Percentiles rank a stretch among this genome's conserved stretches.
These are phyloP conservation scores for Dactylellina haptotyla DNA, from an alignment of 2,329 filamentous ascomycete species.

Conservation along the genomic window DNA sequence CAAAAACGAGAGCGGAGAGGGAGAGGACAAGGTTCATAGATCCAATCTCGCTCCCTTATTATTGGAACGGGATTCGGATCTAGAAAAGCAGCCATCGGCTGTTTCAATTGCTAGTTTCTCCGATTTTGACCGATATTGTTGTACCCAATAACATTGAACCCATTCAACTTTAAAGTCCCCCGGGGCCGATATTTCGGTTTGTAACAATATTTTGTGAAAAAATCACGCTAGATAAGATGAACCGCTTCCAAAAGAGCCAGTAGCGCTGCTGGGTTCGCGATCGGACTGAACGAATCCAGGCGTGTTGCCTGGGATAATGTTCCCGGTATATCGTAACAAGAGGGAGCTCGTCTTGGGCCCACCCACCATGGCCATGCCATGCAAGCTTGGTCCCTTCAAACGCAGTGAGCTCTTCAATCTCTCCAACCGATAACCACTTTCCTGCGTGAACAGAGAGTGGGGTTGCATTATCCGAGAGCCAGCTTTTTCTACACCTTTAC, in stretches of 20 bases:
- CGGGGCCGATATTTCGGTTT: constrained; percentile 30
- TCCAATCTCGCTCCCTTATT: constrained; percentile 4
- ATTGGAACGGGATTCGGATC: constrained; percentile 38
- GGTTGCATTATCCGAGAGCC: constrained; percentile 50
- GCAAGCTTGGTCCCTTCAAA: constrained; percentile 53
- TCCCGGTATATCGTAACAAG: constrained; percentile 30
- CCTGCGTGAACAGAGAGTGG: constrained; percentile 47
- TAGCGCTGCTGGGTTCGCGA: constrained; percentile 35
- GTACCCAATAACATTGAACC: neutral
- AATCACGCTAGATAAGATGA: constrained; percentile 19
- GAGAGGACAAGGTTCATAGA: constrained; percentile 4
- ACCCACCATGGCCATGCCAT: constrained; percentile 38
- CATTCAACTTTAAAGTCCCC: too few species aligned
- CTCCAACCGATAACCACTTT: constrained; percentile 47
- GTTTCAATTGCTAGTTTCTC: constrained; percentile 30
- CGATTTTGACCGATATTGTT: constrained; percentile 48
- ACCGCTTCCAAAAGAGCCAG: neutral
- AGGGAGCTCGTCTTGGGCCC: constrained; percentile 49
- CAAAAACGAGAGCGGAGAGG: neutral
- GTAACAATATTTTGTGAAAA: constrained; percentile 38
- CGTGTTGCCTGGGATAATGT: constrained; percentile 28
- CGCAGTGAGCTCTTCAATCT: constrained; percentile 51
- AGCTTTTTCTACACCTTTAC: constrained; percentile 15
- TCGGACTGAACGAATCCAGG: constrained; percentile 39
- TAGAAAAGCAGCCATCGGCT: constrained; percentile 15